These are phyloP conservation scores for Phytophthora crassamura DNA, from an alignment of 352 stramenopile species.

Conservation along the genomic window DNA sequence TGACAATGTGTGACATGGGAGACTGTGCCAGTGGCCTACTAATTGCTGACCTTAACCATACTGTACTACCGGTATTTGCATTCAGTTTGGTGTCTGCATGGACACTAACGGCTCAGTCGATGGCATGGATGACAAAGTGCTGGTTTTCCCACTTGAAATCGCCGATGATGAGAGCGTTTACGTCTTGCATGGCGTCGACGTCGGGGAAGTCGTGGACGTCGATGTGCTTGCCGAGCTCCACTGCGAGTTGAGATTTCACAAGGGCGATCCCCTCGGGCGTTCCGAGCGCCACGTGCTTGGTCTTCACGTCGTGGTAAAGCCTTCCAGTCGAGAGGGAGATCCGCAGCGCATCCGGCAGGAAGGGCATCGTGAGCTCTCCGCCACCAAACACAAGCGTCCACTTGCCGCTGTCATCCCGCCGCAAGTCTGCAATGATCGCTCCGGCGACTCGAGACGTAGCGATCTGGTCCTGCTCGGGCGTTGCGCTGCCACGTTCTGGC, in stretches of 20 bases:
- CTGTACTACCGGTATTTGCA: too few species aligned
- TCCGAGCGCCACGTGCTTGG: slow-evolving; percentile 47
- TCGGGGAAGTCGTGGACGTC: slow-evolving; percentile 47
- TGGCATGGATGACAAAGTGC: slow-evolving; percentile 49
- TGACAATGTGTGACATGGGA: background rate
- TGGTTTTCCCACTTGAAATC: slow-evolving; percentile 63
- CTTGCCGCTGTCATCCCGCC: slow-evolving; percentile 20
- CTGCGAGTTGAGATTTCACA: slow-evolving; percentile 75
- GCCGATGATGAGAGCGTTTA: slow-evolving; percentile 36
- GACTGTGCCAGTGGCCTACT: too few species aligned
- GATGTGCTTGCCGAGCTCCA: slow-evolving; percentile 71
- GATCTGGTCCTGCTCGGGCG: too few species aligned
- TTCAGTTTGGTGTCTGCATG: background rate
- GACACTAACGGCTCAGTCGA: slow-evolving; percentile 33
- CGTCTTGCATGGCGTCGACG: slow-evolving; percentile 7
- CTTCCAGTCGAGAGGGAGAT: slow-evolving; percentile 73
- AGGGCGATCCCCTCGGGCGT: slow-evolving; percentile 53
- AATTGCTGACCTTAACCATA: too few species aligned
- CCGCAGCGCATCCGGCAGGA: slow-evolving; percentile 57
- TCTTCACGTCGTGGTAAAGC: slow-evolving; percentile 74
- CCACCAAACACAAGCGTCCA: slow-evolving; percentile 66
- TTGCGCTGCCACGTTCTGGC: too few species aligned
- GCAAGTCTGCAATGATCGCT: too few species aligned
- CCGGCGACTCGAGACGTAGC: too few species aligned
- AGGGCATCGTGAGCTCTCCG: slow-evolving; percentile 61